A percentile compares a stretch with the other conserved stretches of the same genome.
Conservation (phyloP, 768 basidiomycete genomes). For the Wakefieldia striispora region DNA sequence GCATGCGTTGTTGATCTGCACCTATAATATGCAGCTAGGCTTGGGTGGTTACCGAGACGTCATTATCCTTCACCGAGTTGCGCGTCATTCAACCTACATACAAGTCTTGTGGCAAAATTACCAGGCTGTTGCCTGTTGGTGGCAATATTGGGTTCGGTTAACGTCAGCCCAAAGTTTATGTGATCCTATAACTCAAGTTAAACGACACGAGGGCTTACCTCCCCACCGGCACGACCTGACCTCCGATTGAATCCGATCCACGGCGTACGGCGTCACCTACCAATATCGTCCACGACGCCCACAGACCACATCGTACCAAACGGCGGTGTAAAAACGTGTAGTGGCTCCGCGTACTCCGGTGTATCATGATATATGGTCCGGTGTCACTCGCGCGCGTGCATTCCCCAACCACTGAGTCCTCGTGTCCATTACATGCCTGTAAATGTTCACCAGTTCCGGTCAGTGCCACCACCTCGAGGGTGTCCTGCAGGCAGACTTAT, state of each 20-base stretch:
- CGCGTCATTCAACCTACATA: not conserved
- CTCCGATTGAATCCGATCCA: conserved; percentile 6
- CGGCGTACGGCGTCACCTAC: not conserved
- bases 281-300: not conserved
- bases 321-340: not conserved
- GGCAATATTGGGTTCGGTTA: not conserved
- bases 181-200: not conserved
- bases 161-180: conserved; percentile 11
- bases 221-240: not conserved
- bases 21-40: conserved; percentile 1
- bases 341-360: not conserved
- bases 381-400: conserved; percentile 20
- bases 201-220: not conserved
- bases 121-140: not conserved
- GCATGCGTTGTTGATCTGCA: conserved; percentile 22
- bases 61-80: no score
- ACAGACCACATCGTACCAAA: conserved; percentile 1
- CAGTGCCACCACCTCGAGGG: conserved; percentile 7
- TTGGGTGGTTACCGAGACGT: conserved; percentile 4
- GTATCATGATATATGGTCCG: conserved; percentile 3
- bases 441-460: conserved; percentile 13
- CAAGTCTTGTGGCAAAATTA: not conserved
- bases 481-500: conserved; percentile 27
- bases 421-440: conserved; percentile 12
- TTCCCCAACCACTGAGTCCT: conserved; percentile 16